Conservation (phyloP, 495 filamentous ascomycete genomes). For the Aspergillus panamensis region DNA sequence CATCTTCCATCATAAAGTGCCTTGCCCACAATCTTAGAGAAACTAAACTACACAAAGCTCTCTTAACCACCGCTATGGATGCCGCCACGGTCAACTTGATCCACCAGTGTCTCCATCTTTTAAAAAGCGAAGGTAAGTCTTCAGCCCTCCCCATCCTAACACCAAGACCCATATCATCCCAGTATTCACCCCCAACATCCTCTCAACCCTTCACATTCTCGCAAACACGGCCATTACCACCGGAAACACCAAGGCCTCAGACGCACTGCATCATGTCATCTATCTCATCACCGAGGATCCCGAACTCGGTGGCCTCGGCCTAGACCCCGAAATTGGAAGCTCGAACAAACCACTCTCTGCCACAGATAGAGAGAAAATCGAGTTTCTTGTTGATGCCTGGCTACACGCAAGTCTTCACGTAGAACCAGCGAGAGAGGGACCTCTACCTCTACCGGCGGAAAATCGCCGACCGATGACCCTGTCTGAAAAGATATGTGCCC, state of each 20-base stretch:
- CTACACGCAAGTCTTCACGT: not conserved
- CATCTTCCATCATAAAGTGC: too few species aligned
- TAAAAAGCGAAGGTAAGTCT: too few species aligned
- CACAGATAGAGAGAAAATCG: not conserved
- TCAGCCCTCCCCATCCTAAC: too few species aligned
- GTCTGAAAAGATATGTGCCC: not conserved
- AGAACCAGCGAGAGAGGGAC: not conserved
- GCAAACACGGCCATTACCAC: not conserved
- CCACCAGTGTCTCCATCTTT: too few species aligned
- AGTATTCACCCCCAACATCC: not conserved
- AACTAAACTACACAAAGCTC: too few species aligned
- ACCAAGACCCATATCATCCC: not conserved
- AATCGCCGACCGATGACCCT: not conserved
- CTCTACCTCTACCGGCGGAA: not conserved
- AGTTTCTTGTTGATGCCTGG: not conserved
- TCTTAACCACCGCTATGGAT: too few species aligned
- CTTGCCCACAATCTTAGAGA: too few species aligned
- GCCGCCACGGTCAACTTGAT: too few species aligned
- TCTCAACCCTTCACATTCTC: not conserved
- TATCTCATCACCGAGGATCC: not conserved
- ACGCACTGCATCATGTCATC: not conserved
- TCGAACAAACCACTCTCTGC: not conserved
- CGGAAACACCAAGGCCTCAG: not conserved
- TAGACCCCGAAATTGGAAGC: not conserved
- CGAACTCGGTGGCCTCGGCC: not conserved